phyloP scores from a whole-genome alignment of 805 yeast genomes.

The Ogataea paradorogensis region DNA sequence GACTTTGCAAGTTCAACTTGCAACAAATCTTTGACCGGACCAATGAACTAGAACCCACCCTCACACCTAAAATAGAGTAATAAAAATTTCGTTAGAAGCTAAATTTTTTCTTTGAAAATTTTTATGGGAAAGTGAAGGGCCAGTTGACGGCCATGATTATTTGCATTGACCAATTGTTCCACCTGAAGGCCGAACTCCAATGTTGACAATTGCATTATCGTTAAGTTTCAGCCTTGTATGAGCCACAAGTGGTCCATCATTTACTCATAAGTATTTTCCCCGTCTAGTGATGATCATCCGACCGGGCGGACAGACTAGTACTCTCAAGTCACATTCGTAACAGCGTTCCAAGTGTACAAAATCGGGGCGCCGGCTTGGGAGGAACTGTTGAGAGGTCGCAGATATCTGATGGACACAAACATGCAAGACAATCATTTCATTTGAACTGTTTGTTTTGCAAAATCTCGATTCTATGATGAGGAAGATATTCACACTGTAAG shows the following conservation, averaged over 20 bases:
- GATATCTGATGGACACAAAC: conserved; percentile 32
- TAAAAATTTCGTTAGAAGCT: background rate
- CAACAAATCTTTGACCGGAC: conserved; percentile 69
- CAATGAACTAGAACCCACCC: conserved; percentile 16
- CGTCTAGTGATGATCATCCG: conserved; percentile 36
- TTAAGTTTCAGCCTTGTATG: conserved; percentile 66
- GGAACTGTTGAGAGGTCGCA: conserved; percentile 53
- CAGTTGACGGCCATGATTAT: conserved; percentile 42
- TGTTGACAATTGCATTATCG: conserved; percentile 55
- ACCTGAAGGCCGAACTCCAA: conserved; percentile 44
- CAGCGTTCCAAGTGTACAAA: conserved; percentile 52
- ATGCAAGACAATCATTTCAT: background rate
- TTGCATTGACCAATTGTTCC: conserved; percentile 60
- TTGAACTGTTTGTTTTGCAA: background rate
- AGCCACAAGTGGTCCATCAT: conserved; percentile 29
- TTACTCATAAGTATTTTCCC: conserved; percentile 13
- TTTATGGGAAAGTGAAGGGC: conserved; percentile 10
- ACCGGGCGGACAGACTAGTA: conserved; percentile 52
- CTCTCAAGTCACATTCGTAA: conserved; percentile 40
- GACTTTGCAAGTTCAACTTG: conserved; percentile 67
- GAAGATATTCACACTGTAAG: conserved; percentile 57
- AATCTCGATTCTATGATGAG: conserved; percentile 23
- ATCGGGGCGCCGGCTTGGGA: conserved; percentile 39
- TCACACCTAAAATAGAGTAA: background rate
- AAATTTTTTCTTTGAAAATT: conserved; percentile 3